These are phyloP conservation scores for Pulveroboletus sp. DNA, from an alignment of 768 basidiomycete species.

Conservation along the genomic window DNA sequence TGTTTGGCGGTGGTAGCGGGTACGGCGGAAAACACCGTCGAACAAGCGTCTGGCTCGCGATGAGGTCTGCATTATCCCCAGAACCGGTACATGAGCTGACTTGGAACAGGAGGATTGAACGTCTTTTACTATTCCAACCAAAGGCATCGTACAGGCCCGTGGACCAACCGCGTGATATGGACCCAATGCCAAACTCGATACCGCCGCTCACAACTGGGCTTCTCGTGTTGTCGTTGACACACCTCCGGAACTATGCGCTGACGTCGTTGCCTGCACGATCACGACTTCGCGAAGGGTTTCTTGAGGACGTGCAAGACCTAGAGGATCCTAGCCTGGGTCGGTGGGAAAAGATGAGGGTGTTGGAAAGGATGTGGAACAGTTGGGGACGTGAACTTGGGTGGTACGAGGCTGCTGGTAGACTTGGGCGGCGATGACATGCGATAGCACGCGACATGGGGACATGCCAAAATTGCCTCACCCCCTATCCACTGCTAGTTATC, in stretches of 20 bases:
- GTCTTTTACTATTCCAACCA: conserved; percentile 56
- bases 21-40: conserved; percentile 59
- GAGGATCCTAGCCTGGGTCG: conserved; percentile 70
- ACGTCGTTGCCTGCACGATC: conserved; percentile 54
- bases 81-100: conserved; percentile 6
- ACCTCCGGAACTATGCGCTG: conserved; percentile 64
- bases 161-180: neutral
- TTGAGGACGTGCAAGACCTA: conserved; percentile 81
- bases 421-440: neutral
- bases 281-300: conserved; percentile 69
- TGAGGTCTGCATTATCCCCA: conserved; percentile 49
- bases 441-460: conserved; percentile 10
- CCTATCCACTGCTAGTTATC: too few relatives aligned
- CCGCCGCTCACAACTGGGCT: conserved; percentile 69
- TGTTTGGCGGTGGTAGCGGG: conserved; percentile 47
- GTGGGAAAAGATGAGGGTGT: conserved; percentile 70
- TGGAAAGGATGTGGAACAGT: conserved; percentile 86
- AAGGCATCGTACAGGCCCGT: conserved; percentile 18
- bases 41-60: conserved; percentile 61
- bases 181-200: conserved; percentile 15
- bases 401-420: conserved; percentile 33
- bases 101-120: conserved; percentile 57
- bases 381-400: conserved; percentile 76
- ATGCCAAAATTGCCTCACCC: too few relatives aligned
- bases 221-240: conserved; percentile 66